Evolutionary conservation across 129 eudicot genomes (phyloP).

Genomic region (Arctium minus): DNA sequence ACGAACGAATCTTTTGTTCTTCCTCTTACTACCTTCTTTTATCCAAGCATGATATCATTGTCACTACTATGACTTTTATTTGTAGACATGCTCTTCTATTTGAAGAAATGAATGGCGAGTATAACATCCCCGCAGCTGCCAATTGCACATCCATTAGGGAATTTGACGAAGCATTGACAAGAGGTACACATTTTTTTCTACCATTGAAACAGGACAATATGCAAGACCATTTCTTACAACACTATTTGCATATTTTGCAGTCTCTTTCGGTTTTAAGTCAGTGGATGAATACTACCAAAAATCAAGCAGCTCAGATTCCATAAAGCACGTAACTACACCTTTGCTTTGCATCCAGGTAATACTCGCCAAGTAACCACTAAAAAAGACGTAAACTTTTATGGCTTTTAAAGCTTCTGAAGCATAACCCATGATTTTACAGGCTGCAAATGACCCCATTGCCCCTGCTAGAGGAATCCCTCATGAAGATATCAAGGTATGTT

Average conservation of each 20-base stretch:
- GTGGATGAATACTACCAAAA: conserved; percentile 89
- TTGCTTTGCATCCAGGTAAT: conserved; percentile 91
- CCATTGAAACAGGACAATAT: not conserved
- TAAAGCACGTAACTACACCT: conserved; percentile 65
- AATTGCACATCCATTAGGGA: conserved; percentile 75
- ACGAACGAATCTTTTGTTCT: not conserved
- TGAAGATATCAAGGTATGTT: conserved; percentile 66
- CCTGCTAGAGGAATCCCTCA: conserved; percentile 89
- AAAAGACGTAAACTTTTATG: not conserved
- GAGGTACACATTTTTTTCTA: conserved; percentile 46
- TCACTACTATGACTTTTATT: conserved; percentile 10
- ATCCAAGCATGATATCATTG: not conserved
- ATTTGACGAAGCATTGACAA: conserved; percentile 83
- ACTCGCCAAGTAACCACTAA: not conserved
- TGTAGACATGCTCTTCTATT: conserved; percentile 80
- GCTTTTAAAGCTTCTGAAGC: not conserved
- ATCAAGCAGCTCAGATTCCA: conserved; percentile 74
- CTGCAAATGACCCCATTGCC: conserved; percentile 96
- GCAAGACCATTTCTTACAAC: conserved; percentile 1
- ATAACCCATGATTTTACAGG: conserved; percentile 45
- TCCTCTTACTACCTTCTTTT: not conserved
- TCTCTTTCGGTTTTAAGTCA: conserved; percentile 92
- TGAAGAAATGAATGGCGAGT: conserved; percentile 81
- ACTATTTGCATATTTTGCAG: conserved; percentile 39
- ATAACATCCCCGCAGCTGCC: conserved; percentile 71